Conservation (phyloP, 208 protist genomes). For the Crithidia sp. region DNA sequence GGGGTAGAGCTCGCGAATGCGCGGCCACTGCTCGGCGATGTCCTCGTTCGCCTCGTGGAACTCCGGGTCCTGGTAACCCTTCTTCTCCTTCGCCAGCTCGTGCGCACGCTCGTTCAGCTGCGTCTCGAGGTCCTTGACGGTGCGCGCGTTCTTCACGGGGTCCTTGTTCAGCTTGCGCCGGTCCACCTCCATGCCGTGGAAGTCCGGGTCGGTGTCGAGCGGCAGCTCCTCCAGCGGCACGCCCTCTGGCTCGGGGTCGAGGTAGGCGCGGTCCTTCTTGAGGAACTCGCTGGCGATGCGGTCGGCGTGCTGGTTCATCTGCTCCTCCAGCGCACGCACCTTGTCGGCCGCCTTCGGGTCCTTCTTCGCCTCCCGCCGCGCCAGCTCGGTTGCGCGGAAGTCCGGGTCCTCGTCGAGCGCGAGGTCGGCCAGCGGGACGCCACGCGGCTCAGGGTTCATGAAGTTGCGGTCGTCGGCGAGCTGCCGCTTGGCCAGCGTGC, state of each 20-base stretch:
- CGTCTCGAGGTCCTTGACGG: slow-evolving; percentile 59
- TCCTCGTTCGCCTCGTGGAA: slow-evolving; percentile 78
- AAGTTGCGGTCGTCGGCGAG: slow-evolving; percentile 44
- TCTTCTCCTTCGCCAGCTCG: slow-evolving; percentile 61
- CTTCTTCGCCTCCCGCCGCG: slow-evolving; percentile 55
- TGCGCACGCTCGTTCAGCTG: slow-evolving; percentile 48
- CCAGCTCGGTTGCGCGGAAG: slow-evolving; percentile 56
- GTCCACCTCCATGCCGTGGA: slow-evolving; percentile 69
- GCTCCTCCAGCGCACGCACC: slow-evolving; percentile 39
- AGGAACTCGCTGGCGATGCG: slow-evolving; percentile 59
- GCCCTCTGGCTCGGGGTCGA: slow-evolving; percentile 74
- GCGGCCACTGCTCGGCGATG: slow-evolving; percentile 74
- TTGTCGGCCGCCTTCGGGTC: slow-evolving; percentile 30
- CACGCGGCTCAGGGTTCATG: slow-evolving; percentile 48
- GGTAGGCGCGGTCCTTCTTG: slow-evolving; percentile 61
- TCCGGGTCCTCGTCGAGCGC: slow-evolving; percentile 47
- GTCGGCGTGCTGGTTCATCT: slow-evolving; percentile 52
- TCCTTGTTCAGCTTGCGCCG: slow-evolving; percentile 78
- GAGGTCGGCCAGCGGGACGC: slow-evolving; percentile 48
- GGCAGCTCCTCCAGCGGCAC: slow-evolving; percentile 63
- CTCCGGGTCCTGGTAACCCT: slow-evolving; percentile 77
- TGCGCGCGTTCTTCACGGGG: slow-evolving; percentile 41
- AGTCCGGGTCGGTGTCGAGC: slow-evolving; percentile 54
- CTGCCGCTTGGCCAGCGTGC: slow-evolving; percentile 44
- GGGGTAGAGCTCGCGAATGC: slow-evolving; percentile 80